Evolutionary conservation across 2,329 filamentous ascomycete species (phyloP).

Genomic region (Colletotrichum kahawae): DNA sequence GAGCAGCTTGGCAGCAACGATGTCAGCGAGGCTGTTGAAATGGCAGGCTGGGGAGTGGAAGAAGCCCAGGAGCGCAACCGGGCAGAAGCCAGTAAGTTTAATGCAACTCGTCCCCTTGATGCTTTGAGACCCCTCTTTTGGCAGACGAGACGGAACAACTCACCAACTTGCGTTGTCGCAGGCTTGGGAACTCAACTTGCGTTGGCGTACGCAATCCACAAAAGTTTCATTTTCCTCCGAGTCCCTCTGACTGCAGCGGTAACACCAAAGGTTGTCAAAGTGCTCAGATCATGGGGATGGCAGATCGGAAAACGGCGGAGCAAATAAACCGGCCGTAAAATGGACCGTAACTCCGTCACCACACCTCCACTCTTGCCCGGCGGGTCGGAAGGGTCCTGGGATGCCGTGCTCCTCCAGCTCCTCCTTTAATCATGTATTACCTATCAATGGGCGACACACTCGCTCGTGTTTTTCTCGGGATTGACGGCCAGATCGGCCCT

Average conservation of each 20-base stretch:
- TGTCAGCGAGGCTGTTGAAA: slow-evolving; percentile 52
- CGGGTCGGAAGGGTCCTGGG: not conserved
- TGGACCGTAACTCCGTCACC: not conserved
- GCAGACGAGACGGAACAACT: slow-evolving; percentile 1
- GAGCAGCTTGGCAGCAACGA: slow-evolving; percentile 47
- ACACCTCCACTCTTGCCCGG: not conserved
- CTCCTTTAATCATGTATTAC: slow-evolving; percentile 3
- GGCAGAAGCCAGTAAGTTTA: slow-evolving; percentile 77
- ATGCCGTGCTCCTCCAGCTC: not conserved
- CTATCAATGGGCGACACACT: not conserved
- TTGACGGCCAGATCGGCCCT: not conserved
- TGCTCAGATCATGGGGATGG: slow-evolving; percentile 87
- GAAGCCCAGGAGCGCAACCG: slow-evolving; percentile 66
- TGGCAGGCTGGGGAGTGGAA: slow-evolving; percentile 65
- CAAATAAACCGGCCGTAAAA: slow-evolving; percentile 1
- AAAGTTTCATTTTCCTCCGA: slow-evolving; percentile 95
- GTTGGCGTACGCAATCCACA: slow-evolving; percentile 95
- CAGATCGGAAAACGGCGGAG: slow-evolving; percentile 76
- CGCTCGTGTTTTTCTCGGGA: not conserved
- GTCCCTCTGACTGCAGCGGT: slow-evolving; percentile 90
- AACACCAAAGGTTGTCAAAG: slow-evolving; percentile 92
- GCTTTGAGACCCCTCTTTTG: not conserved
- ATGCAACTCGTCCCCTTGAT: not conserved
- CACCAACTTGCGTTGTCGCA: slow-evolving; percentile 32
- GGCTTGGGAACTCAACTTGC: slow-evolving; percentile 81